Evolutionary conservation across 768 basidiomycete genomes (phyloP), one percentile per base, ranked within the genome.

Genomic region (Chalciporus piperatus): DNA sequence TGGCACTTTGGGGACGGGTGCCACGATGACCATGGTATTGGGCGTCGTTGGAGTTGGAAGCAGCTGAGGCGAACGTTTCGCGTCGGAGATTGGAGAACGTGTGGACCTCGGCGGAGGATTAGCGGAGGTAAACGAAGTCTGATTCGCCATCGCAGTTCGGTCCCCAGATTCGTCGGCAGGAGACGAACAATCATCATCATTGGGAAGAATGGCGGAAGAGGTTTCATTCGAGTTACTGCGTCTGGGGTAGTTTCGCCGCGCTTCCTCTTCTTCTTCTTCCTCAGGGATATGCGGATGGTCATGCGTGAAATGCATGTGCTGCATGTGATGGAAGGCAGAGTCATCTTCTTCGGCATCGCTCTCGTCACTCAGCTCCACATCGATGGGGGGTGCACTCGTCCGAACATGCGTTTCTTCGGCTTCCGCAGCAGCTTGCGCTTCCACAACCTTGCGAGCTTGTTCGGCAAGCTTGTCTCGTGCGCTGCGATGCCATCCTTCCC

Each of bases 281-380:
- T 90, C 87, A 17, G 80, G 72, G 22, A 88, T 89, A 56, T 80
- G 74, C 14, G 83, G 78, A 59, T 87, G 82, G 3, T 72, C 71
- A 43, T 78, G 69, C 47, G 71, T 70, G 44, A 72, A 65, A 48
- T 56, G 70, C 52, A 74, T 69, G 67, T 58, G 70, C 38, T 63
- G 62, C 39, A 74, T 72, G 54, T 67, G 77, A 7, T 65, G 62
- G 25, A 62, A 51, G 4, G 56, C 64, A 39, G 74, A 48, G 38
- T 81, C 80, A 1, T 78, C 80, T 49, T 87, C 85, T 19, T 76
- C 80, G 37, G 61, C 76, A n/a, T 88, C 89, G 56, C 88, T 89
- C 65, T 89, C 87, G 64, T 90, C 89, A 57, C 87, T 89, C 59
- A 89, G 48, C 62, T 90, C 87, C 23, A 86, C 82, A 23, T 84